A percentile compares a stretch with the other conserved stretches of the same genome.
These are phyloP conservation scores for Euptelea pleiosperma DNA, from an alignment of 164 flowering plant species.

Conservation along the genomic window DNA sequence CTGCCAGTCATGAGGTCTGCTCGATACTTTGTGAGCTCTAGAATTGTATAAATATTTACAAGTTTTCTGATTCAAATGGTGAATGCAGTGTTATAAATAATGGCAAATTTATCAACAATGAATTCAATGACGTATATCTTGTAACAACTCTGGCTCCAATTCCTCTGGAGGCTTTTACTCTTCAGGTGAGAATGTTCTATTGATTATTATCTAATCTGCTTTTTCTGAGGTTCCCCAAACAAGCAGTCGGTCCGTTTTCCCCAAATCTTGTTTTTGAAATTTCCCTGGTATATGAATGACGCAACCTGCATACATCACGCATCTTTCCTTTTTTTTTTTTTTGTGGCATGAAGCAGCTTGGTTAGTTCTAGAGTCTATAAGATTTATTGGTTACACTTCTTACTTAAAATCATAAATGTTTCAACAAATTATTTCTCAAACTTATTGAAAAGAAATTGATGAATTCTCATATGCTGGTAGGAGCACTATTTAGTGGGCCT, in stretches of 20 bases:
- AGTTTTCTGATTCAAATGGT: constrained; percentile 10
- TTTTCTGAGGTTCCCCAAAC: too few relatives aligned
- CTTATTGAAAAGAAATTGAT: background rate
- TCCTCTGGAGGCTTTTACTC: constrained; percentile 88
- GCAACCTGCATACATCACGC: too few relatives aligned
- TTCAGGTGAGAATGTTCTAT: constrained; percentile 59
- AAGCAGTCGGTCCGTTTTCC: too few relatives aligned
- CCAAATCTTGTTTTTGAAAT: too few relatives aligned
- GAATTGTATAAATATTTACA: background rate
- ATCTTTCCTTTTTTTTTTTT: background rate
- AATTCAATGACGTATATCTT: constrained; percentile 79
- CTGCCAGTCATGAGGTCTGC: background rate
- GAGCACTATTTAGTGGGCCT: too few relatives aligned
- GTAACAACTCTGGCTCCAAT: constrained; percentile 84
- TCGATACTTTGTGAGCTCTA: background rate
- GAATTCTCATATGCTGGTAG: too few relatives aligned
- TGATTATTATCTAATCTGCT: background rate
- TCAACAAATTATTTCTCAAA: background rate
- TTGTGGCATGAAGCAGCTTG: background rate
- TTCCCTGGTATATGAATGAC: too few relatives aligned
- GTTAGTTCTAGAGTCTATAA: background rate
- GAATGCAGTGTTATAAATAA: constrained; percentile 72
- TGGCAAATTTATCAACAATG: constrained; percentile 82
- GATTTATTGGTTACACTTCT: background rate
- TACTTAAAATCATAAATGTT: background rate